phyloP scores from a whole-genome alignment of 345 rosid species.

The Dovyalis caffra region DNA sequence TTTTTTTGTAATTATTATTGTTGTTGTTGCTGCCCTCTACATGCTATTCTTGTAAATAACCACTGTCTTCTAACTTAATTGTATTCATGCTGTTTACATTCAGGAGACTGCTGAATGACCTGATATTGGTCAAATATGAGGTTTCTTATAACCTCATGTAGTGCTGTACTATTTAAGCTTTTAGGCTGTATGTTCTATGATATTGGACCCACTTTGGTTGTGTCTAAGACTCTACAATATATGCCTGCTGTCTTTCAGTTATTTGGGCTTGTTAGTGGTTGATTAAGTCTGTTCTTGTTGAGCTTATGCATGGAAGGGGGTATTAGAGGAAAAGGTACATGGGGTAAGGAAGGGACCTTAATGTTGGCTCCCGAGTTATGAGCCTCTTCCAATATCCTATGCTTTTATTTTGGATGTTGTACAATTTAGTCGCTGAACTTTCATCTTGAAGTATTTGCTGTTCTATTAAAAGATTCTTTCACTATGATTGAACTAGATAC shows the following conservation, averaged over 20 bases:
- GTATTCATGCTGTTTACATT: neutral
- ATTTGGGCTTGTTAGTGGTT: neutral
- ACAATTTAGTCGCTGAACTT: neutral
- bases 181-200: neutral
- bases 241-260: neutral
- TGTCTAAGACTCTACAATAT: neutral
- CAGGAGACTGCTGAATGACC: neutral
- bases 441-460: conserved; percentile 2
- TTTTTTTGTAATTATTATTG: too few species aligned
- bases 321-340: neutral
- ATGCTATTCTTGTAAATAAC: neutral
- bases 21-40: neutral
- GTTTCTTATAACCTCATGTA: neutral
- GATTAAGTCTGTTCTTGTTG: neutral
- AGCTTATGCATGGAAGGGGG: neutral
- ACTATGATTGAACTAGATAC: too few species aligned
- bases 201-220: neutral
- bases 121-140: neutral
- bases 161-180: neutral
- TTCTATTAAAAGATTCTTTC: neutral
- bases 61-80: neutral
- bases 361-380: neutral
- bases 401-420: neutral
- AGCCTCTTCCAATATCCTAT: neutral
- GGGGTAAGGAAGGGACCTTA: neutral